These are phyloP conservation scores for Fulvia fulva DNA, from an alignment of 2,329 filamentous ascomycete genomes.

Conservation along the genomic window DNA sequence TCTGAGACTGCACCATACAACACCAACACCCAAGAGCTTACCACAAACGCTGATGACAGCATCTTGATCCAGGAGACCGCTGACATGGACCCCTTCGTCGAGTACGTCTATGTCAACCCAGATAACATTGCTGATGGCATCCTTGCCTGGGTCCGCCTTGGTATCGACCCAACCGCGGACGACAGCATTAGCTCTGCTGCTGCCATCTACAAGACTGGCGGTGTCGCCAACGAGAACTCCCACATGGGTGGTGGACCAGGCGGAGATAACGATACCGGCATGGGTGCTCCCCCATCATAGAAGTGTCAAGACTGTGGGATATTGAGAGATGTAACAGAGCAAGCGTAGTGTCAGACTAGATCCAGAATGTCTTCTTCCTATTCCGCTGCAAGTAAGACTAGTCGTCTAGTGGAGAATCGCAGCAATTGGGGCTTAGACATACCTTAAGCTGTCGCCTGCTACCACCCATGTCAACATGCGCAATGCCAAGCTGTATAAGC, in stretches of 20 bases:
- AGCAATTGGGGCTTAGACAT: not conserved
- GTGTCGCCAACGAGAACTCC: conserved; percentile 20
- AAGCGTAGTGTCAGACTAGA: not conserved
- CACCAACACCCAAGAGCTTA: conserved; percentile 42
- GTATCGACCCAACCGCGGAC: conserved; percentile 41
- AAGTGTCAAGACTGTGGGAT: not conserved
- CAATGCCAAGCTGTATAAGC: not conserved
- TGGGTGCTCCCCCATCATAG: conserved; percentile 8
- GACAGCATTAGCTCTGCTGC: conserved; percentile 17
- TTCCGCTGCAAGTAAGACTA: not conserved
- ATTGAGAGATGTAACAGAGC: not conserved
- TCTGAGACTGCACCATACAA: conserved; percentile 46
- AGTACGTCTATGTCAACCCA: conserved; percentile 43
- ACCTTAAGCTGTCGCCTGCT: not conserved
- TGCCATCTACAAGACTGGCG: conserved; percentile 20
- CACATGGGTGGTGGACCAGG: conserved; percentile 15
- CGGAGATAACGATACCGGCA: conserved; percentile 6
- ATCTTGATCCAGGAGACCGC: conserved; percentile 45
- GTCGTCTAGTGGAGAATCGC: not conserved
- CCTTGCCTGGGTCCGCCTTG: conserved; percentile 53
- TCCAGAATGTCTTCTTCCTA: not conserved
- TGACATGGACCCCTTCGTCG: conserved; percentile 55
- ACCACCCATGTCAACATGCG: not conserved
- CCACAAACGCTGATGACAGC: conserved; percentile 49
- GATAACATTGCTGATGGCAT: conserved; percentile 45